Base-by-base conservation (phyloP, 1,139 yeast genomes). In the Saccharomyces hybrid region DNA sequence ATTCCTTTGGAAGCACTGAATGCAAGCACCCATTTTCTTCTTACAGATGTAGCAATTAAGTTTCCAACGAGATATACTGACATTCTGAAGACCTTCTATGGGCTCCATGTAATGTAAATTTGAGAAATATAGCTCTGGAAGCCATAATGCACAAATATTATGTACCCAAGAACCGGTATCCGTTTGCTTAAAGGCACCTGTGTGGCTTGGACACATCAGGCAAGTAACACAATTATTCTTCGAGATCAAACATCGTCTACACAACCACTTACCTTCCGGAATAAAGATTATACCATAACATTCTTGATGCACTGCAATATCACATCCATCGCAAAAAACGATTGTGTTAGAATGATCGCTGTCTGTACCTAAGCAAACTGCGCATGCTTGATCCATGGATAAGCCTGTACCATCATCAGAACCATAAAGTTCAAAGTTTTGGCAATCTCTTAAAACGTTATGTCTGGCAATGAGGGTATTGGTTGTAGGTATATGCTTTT, bases 241-340 rank as follows among this genome's bases (percentile, higher is more conserved):
- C 53, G 83, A 77, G 11, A 86, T 80, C 77, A 86, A 78, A 70
- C 99, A 93, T 57, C 85, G 78, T 3, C 97, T 80, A 65, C 99
- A 93, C 8, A 89, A 75, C 99, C 99, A 93, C 63, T 88, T 95
- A 0, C 98, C 98, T 68, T 93, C 98, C 0, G 99, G 99, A 23
- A 93, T 91, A 64, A 90, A 91, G 0, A 96, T 91, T 1, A 93
- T 89, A 3, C 99, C 99, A 70, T 93, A 93, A 70, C 99, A 93
- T 64, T 93, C 98, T 70, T 93, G 99, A 67, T 93, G 99, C 1
- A 91, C 98, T 0, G 97, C 98, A 47, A 91, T 85, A 65, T 93
- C 89, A 69, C 99, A 93, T 1, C 97, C 97, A 71, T 93, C 99
- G 70, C 99, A 93, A 64, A 88, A 93, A 4, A 93, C 95, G 59